Percentiles rank a stretch among this genome's conserved stretches.
Evolutionary conservation across 345 rosid species (phyloP).

Genomic region (Euphorbia peplus): DNA sequence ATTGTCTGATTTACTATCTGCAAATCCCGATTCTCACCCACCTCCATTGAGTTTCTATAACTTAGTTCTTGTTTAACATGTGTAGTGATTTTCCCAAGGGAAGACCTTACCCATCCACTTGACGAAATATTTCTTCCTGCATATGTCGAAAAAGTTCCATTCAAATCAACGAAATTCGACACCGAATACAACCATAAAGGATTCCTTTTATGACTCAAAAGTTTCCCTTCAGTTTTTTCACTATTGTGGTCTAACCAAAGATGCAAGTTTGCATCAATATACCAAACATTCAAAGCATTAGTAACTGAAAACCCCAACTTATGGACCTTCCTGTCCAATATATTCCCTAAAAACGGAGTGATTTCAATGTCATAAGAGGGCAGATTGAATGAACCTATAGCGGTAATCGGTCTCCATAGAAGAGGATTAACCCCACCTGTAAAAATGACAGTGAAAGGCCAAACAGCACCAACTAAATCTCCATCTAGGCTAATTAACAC

Average conservation of each 20-base stretch:
- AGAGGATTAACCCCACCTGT: conserved; percentile 85
- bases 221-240: conserved; percentile 51
- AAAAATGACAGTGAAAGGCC: conserved; percentile 88
- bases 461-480: conserved; percentile 53
- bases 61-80: conserved; percentile 43
- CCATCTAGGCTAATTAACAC: conserved; percentile 71
- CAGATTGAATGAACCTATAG: conserved; percentile 72
- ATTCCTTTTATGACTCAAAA: conserved; percentile 36
- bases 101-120: conserved; percentile 61
- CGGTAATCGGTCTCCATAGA: conserved; percentile 80
- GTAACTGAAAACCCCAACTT: conserved; percentile 62
- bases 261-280: conserved; percentile 80
- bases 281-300: conserved; percentile 81
- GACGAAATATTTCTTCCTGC: conserved; percentile 50
- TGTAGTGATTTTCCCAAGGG: conserved; percentile 58
- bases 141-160: conserved; percentile 53
- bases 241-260: conserved; percentile 65
- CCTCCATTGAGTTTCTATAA: conserved; percentile 56
- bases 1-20: conserved; percentile 65
- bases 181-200: conserved; percentile 36
- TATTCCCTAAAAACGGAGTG: conserved; percentile 56
- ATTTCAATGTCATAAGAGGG: conserved; percentile 87
- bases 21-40: conserved; percentile 43
- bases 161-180: conserved; percentile 44
- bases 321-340: conserved; percentile 67